These are phyloP conservation scores for Lantana camara DNA, from an alignment of 257 asterid species.

Conservation along the genomic window DNA sequence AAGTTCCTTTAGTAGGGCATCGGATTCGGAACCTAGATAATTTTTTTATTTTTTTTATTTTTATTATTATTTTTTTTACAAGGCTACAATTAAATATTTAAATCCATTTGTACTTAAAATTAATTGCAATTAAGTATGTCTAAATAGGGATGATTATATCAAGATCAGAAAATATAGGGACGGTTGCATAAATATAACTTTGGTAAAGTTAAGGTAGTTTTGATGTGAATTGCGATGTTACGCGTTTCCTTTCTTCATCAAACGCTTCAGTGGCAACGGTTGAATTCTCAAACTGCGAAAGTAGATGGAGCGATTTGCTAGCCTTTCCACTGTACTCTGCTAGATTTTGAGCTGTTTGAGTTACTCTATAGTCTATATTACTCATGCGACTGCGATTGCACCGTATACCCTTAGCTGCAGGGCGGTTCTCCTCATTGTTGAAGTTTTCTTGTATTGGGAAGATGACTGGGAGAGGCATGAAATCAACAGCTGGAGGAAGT, in stretches of 20 bases:
- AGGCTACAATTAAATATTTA: not conserved
- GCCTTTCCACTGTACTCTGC: not conserved
- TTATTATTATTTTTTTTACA: not conserved
- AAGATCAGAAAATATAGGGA: constrained; percentile 7
- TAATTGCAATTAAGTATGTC: too few relatives aligned
- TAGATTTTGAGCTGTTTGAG: not conserved
- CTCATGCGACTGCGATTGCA: constrained; percentile 33
- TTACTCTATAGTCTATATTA: too few relatives aligned
- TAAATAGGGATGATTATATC: not conserved
- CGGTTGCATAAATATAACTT: too few relatives aligned
- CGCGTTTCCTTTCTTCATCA: too few relatives aligned
- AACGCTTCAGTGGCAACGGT: too few relatives aligned
- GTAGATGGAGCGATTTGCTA: too few relatives aligned
- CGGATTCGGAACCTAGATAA: not conserved
- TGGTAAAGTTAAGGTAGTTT: too few relatives aligned
- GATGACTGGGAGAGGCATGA: constrained; percentile 23
- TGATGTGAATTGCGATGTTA: too few relatives aligned
- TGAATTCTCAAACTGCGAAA: too few relatives aligned
- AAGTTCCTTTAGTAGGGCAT: too few relatives aligned
- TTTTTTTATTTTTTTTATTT: not conserved
- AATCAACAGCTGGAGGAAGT: constrained; percentile 19
- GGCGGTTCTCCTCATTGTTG: constrained; percentile 15
- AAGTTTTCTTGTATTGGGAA: not conserved
- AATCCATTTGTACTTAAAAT: too few relatives aligned
- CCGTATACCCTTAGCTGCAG: constrained; percentile 32